phyloP scores from a whole-genome alignment of 2,329 filamentous ascomycete genomes.

The Gaeumannomyces tritici region DNA sequence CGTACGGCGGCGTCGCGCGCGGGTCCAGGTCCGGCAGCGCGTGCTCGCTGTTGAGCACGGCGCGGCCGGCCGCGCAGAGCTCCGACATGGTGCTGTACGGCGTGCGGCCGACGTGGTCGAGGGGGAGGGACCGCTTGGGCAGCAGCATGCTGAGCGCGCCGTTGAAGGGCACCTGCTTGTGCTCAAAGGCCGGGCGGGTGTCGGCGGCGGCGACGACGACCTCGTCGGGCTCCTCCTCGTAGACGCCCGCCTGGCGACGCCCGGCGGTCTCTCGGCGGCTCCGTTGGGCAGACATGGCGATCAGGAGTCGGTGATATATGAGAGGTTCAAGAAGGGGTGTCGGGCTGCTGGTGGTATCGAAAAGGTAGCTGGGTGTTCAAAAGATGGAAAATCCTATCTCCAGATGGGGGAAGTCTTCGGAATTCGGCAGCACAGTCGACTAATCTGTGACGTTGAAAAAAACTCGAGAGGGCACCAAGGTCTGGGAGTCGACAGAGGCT shows the following conservation, averaged over 20 bases:
- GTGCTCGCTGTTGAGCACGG: conserved; percentile 1
- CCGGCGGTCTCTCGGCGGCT: background rate
- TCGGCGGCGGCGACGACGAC: conserved; percentile 1
- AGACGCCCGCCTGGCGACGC: conserved; percentile 10
- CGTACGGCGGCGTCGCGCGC: background rate
- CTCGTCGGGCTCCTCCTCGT: conserved; percentile 15
- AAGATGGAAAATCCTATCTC: too few species aligned
- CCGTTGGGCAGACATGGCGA: background rate
- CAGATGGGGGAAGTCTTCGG: too few species aligned
- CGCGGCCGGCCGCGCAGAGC: conserved; percentile 8
- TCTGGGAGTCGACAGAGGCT: too few species aligned
- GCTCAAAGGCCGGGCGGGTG: conserved; percentile 10
- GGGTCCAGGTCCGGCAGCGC: background rate
- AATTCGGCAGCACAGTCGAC: too few species aligned
- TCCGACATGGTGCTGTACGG: conserved; percentile 6
- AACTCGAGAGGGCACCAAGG: too few species aligned
- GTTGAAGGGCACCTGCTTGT: conserved; percentile 16
- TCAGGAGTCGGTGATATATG: too few species aligned
- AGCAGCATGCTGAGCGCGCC: conserved; percentile 10
- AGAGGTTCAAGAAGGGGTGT: too few species aligned
- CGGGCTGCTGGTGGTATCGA: too few species aligned
- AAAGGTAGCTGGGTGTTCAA: too few species aligned
- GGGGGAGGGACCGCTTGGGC: conserved; percentile 10
- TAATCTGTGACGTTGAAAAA: too few species aligned
- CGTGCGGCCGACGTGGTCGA: conserved; percentile 10